Evolutionary conservation across 83 land plant species (phyloP).

Genomic region (Picea abies): DNA sequence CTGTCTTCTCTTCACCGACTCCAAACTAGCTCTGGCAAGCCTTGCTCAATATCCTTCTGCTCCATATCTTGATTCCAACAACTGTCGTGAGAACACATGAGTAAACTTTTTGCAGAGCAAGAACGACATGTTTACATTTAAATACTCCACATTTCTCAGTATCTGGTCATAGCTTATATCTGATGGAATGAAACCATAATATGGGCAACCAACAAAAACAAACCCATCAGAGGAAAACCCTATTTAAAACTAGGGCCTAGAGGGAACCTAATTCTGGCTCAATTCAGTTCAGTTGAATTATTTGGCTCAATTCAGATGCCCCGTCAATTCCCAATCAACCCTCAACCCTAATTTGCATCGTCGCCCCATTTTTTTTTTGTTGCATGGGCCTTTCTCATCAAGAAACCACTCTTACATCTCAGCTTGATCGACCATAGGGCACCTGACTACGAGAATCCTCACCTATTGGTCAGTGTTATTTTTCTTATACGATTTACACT

Average conservation of each 20-base stretch:
- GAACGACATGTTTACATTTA: slow-evolving; percentile 7
- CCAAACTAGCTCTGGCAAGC: not conserved
- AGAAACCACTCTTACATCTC: no score
- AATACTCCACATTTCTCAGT: not conserved
- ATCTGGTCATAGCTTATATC: slow-evolving; percentile 8
- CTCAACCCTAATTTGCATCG: no score
- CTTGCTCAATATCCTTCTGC: not conserved
- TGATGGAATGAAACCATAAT: not conserved
- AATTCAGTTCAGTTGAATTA: no score
- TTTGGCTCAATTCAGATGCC: no score
- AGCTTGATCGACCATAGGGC: no score
- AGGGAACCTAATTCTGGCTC: not conserved
- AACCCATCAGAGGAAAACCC: slow-evolving; percentile 6
- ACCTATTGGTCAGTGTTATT: no score
- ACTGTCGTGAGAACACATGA: not conserved
- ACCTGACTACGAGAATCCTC: no score
- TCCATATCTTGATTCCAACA: not conserved
- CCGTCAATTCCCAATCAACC: no score
- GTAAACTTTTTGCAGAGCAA: not conserved
- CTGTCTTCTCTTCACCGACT: no score
- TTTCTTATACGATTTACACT: no score
- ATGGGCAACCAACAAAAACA: slow-evolving; percentile 8
- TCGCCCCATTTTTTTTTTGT: no score
- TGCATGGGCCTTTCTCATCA: no score
- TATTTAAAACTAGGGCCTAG: not conserved